Evolutionary conservation across 31 red algal genomes (phyloP).

Genomic region (Endocladia muricata): DNA sequence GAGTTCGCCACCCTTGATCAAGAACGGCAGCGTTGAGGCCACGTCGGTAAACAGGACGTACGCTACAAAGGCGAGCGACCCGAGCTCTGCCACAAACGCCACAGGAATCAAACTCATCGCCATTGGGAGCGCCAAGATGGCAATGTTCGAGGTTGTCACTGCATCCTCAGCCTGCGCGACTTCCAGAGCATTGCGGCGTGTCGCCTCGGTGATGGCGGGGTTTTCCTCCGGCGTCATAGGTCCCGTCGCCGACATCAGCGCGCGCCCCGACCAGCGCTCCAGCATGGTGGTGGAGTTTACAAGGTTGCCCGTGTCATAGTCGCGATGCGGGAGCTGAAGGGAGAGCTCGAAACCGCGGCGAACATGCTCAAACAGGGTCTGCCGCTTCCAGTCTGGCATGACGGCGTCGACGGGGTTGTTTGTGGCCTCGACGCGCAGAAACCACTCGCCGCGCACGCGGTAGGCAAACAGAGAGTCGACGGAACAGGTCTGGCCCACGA

Average conservation of each 20-base stretch:
- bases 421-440: constrained; percentile 7
- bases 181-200: not conserved
- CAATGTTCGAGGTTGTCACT: constrained; percentile 20
- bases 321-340: not conserved
- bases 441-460: not conserved
- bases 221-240: constrained; percentile 4
- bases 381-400: not conserved
- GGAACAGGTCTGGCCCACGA: not conserved
- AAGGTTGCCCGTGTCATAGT: not conserved
- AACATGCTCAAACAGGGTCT: constrained; percentile 10
- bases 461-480: constrained; percentile 10
- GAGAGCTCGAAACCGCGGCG: not conserved
- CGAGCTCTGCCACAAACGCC: constrained; percentile 22
- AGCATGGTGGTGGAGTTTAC: constrained; percentile 20
- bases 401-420: not conserved
- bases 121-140: constrained; percentile 35
- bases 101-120: constrained; percentile 33
- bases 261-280: not conserved
- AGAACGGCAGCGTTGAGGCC: constrained; percentile 20
- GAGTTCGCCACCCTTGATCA: too few relatives aligned
- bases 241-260: not conserved
- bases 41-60: constrained; percentile 40
- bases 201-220: constrained; percentile 12
- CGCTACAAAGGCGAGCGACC: not conserved
- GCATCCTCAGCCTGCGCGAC: constrained; percentile 37